phyloP scores from a whole-genome alignment of 169 alveolate species.

The Eimeria acervulina region DNA sequence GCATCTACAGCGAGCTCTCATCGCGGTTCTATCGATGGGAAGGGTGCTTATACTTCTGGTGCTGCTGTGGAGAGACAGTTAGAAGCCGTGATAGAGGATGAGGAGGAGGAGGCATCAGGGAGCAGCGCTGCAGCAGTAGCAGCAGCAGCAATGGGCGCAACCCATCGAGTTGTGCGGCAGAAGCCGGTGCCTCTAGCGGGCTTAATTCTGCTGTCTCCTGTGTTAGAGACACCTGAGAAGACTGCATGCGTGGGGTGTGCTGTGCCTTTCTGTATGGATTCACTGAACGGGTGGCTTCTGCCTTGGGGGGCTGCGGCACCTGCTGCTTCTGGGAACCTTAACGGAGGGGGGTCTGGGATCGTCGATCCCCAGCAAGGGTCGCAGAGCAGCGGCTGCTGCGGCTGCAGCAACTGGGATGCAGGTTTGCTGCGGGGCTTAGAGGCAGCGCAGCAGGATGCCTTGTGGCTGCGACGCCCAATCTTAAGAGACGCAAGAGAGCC shows the following conservation, averaged over 20 bases:
- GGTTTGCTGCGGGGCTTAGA: background rate
- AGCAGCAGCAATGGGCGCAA: background rate
- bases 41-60: background rate
- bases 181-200: constrained; percentile 56
- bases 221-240: background rate
- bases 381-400: background rate
- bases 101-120: background rate
- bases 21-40: background rate
- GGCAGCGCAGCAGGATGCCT: constrained; percentile 22
- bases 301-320: background rate
- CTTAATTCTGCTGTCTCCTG: constrained; percentile 13
- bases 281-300: background rate
- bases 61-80: background rate
- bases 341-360: too few relatives aligned
- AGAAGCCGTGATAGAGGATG: background rate
- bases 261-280: background rate
- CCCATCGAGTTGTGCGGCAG: constrained; percentile 18
- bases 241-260: background rate
- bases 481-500: constrained; percentile 8
- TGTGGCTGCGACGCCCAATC: constrained; percentile 51
- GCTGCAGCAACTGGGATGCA: background rate
- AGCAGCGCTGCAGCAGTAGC: background rate
- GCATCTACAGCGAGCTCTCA: constrained; percentile 8
- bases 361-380: too few relatives aligned
- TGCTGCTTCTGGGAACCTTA: too few relatives aligned